Conservation (phyloP, 306 rosid genomes). For the Casuarina cunninghamiana region DNA sequence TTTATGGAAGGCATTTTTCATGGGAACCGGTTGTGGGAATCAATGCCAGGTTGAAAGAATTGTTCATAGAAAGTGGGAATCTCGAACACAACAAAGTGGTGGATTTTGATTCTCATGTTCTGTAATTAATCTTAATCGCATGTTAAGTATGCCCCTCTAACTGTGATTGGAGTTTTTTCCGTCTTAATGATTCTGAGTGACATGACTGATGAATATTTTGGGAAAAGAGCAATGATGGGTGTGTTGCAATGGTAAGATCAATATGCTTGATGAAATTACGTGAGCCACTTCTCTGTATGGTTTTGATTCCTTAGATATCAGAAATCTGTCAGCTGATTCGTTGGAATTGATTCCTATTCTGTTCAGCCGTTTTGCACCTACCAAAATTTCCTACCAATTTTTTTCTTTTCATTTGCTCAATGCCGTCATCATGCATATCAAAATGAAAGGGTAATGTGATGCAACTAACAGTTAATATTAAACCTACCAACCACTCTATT, state of each 20-base stretch:
- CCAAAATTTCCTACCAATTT: background rate
- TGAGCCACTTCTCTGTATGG: background rate
- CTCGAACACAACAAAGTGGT: constrained; percentile 8
- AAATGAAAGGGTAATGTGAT: background rate
- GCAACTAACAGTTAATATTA: background rate
- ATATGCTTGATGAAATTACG: background rate
- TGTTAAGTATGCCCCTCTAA: constrained; percentile 13
- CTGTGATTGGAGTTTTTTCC: background rate
- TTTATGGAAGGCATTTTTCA: constrained; percentile 8
- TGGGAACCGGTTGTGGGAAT: constrained; percentile 7
- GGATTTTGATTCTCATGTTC: constrained; percentile 20
- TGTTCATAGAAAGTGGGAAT: background rate
- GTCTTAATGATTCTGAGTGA: background rate
- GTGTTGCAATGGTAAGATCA: constrained; percentile 7
- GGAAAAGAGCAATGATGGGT: constrained; percentile 6
- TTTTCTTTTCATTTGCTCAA: background rate
- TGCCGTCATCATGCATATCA: background rate
- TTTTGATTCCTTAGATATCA: background rate
- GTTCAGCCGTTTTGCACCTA: background rate
- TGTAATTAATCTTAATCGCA: constrained; percentile 17
- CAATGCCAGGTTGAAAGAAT: background rate
- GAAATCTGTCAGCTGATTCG: background rate
- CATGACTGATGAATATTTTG: background rate
- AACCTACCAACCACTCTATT: background rate
- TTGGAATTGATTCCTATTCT: background rate